Conservation (phyloP, 2,329 filamentous ascomycete species). For the Colletotrichum abscissum region DNA sequence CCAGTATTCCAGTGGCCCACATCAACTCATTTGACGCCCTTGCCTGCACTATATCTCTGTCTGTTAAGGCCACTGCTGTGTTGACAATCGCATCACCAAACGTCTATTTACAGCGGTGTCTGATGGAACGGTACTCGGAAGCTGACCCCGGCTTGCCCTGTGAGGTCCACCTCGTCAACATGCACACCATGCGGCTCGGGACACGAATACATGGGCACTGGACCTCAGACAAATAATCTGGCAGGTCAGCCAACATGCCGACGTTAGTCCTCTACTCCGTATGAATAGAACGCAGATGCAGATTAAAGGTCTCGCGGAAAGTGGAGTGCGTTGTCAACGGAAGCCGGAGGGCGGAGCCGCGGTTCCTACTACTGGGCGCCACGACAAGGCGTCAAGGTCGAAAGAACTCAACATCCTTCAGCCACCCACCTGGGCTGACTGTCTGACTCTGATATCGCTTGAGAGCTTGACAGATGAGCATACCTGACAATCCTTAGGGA, state of each 20-base stretch:
- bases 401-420: background rate
- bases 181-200: slow-evolving; percentile 19
- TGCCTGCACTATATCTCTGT: background rate
- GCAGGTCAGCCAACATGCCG: background rate
- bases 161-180: slow-evolving; percentile 4
- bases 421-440: background rate
- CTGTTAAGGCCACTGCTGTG: background rate
- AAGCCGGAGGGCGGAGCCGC: slow-evolving; percentile 13
- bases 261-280: background rate
- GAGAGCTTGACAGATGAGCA: slow-evolving; percentile 12
- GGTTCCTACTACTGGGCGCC: background rate
- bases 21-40: background rate
- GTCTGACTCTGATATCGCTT: background rate
- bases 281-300: background rate
- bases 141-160: background rate
- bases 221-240: background rate
- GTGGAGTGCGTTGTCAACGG: slow-evolving; percentile 9
- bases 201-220: background rate
- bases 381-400: background rate
- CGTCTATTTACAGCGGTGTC: slow-evolving; percentile 1
- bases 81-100: background rate
- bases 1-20: background rate
- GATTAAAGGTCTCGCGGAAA: background rate
- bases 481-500: no score
- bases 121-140: slow-evolving; percentile 5